Base-by-base conservation (phyloP, 306 rosid species). In the Ochetophila trinervis region DNA sequence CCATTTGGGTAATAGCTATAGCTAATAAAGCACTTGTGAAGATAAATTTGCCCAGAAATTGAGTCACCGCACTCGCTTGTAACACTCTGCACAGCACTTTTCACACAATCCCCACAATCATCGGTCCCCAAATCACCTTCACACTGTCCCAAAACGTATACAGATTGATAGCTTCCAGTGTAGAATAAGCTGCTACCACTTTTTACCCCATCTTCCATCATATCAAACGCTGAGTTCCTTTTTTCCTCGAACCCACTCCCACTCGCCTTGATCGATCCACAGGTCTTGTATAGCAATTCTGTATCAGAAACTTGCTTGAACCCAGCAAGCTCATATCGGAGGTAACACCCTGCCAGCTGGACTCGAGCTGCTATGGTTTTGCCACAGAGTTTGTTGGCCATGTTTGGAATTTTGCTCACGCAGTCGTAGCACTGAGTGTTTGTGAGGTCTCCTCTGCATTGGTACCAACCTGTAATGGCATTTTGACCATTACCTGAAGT, bases 361-460 rank as follows among this genome's bases (percentile, higher is more conserved):
- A 93, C 82, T 17, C 98, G 62, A 12, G 85, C 94, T 2, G 97
- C 97, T 17, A 74, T 53, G 16, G 82, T 86, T 13, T 72, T 65
- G 34, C 78, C 88, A 52, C 98, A 93, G 16, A 82, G 85, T 32
- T 75, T 78, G 11, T 24, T 67, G 8, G 79, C 68, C 80, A 73
- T 66, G 32, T 52, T 47, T 10, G 85, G 81, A 45, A 83, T 78
- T 68, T 74, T 84, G 66, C 69, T 61, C 18, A 92, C 83, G 44
- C 98, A 92, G 65, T 9, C 44, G 80, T 62, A 60, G 81, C 98
- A 93, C 17, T 89, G 76, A 13, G 78, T 62, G 65, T 54, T 53
- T 5, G 83, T 13, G 65, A 93, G 96, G 78, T 93, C 98, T 0
- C 97, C 98, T 49, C 98, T 76, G 83, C 98, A 93, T 85, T 93